phyloP scores from a whole-genome alignment of 2,329 filamentous ascomycete genomes.

The Colletotrichum sp. region DNA sequence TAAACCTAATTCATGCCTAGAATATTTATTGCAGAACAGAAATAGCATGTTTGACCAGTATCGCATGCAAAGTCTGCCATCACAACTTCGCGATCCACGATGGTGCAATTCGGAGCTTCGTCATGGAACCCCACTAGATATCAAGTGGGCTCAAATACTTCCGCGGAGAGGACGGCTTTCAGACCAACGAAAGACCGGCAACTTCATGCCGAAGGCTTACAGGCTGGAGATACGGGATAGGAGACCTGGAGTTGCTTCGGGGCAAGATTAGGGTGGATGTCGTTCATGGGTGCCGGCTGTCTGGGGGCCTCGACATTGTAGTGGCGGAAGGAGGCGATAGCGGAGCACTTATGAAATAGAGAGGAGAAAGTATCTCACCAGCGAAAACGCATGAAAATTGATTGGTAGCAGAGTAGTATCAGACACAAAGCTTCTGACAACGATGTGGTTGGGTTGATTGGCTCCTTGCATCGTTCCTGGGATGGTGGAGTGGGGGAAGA shows the following conservation, averaged over 20 bases:
- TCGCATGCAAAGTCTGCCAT: neutral
- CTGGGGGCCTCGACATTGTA: neutral
- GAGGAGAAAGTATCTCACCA: neutral
- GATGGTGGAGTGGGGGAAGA: neutral
- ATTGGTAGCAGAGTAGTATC: neutral
- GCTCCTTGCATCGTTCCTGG: neutral
- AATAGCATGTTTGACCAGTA: neutral
- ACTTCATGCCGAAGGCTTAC: neutral
- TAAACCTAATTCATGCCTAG: neutral
- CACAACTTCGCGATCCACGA: neutral
- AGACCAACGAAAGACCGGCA: neutral
- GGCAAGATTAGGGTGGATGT: neutral
- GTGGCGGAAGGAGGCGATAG: neutral
- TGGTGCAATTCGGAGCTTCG: slow-evolving; percentile 1
- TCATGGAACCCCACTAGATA: neutral
- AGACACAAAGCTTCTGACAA: neutral
- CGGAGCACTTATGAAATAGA: neutral
- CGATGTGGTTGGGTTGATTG: neutral
- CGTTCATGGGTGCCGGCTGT: neutral
- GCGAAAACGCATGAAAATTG: neutral
- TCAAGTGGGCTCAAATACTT: neutral
- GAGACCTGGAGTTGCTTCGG: no score
- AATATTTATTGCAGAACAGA: neutral
- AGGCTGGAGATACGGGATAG: no score
- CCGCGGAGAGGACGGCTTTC: neutral